These are phyloP conservation scores for Podaxis sp. DNA, from an alignment of 768 basidiomycete genomes.

Conservation along the genomic window DNA sequence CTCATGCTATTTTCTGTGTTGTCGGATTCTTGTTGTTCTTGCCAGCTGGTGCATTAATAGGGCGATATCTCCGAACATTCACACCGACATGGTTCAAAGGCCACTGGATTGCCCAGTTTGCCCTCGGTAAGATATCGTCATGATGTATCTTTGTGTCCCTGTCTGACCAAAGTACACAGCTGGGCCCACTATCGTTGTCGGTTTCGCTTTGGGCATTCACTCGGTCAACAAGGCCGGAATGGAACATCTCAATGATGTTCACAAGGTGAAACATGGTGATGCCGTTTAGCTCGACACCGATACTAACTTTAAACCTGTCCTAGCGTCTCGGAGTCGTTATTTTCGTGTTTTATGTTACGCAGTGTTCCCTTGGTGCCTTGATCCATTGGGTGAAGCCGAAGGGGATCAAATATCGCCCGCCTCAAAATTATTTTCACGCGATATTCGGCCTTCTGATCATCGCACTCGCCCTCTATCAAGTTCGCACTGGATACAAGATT, in stretches of 20 bases:
- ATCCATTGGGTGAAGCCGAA: conserved; percentile 55
- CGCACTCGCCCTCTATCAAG: conserved; percentile 49
- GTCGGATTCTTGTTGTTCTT: conserved; percentile 54
- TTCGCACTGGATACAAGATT: conserved; percentile 40
- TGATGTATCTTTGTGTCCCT: not conserved
- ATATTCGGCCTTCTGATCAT: conserved; percentile 51
- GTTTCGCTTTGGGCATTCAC: conserved; percentile 43
- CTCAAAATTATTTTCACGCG: conserved; percentile 61
- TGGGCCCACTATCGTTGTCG: conserved; percentile 42
- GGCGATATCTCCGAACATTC: conserved; percentile 54
- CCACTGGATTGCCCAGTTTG: conserved; percentile 38
- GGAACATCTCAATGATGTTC: conserved; percentile 41
- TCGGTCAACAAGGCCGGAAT: conserved; percentile 35
- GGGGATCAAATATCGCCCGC: conserved; percentile 35
- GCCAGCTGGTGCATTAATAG: conserved; percentile 52
- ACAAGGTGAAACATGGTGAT: conserved; percentile 39
- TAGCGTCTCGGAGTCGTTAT: conserved; percentile 52
- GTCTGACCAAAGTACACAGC: conserved; percentile 27
- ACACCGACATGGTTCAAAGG: conserved; percentile 50
- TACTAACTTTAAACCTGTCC: conserved; percentile 7
- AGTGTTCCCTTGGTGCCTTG: conserved; percentile 48
- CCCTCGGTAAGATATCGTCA: not conserved
- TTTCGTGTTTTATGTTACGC: conserved; percentile 49
- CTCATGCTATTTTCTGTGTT: conserved; percentile 52
- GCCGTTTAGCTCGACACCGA: not conserved